Evolutionary conservation across 2,329 filamentous ascomycete genomes (phyloP).

Genomic region (Claviceps sp.): DNA sequence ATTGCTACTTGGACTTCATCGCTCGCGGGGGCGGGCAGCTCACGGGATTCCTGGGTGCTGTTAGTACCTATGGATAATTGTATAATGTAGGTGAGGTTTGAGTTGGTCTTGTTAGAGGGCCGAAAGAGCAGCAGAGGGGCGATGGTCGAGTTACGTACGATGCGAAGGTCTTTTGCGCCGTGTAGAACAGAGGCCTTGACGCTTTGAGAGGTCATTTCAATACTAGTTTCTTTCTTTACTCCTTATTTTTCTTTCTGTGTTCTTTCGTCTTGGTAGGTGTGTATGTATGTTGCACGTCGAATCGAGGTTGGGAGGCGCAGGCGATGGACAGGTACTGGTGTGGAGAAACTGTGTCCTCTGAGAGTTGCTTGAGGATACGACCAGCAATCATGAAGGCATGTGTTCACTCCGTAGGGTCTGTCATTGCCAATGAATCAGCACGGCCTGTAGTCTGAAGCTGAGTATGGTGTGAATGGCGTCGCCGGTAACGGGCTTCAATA

Average conservation of each 20-base stretch:
- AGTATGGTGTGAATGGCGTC: no score
- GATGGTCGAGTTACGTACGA: conserved; percentile 20
- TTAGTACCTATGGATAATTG: neutral
- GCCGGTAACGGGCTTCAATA: no score
- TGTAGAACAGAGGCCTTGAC: conserved; percentile 42
- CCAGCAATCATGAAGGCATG: no score
- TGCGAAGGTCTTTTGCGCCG: conserved; percentile 34
- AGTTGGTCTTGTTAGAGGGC: neutral
- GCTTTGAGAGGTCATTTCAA: conserved; percentile 1
- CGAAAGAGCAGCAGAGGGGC: neutral
- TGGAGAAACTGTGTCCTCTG: no score
- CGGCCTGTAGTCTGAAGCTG: no score
- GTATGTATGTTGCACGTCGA: neutral
- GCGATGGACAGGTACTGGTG: no score
- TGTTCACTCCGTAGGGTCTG: no score
- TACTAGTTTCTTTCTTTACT: neutral
- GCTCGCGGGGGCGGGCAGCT: conserved; percentile 37
- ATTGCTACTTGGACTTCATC: conserved; percentile 49
- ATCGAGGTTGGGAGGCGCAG: no score
- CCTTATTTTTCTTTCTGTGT: neutral
- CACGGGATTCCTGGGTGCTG: conserved; percentile 36
- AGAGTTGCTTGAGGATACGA: no score
- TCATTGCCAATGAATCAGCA: no score
- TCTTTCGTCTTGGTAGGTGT: neutral
- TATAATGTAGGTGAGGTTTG: neutral